Evolutionary conservation across 2,329 filamentous ascomycete species (phyloP), one percentile per base, ranked within the genome.

Genomic region (Colletotrichum lindemuthianum): DNA sequence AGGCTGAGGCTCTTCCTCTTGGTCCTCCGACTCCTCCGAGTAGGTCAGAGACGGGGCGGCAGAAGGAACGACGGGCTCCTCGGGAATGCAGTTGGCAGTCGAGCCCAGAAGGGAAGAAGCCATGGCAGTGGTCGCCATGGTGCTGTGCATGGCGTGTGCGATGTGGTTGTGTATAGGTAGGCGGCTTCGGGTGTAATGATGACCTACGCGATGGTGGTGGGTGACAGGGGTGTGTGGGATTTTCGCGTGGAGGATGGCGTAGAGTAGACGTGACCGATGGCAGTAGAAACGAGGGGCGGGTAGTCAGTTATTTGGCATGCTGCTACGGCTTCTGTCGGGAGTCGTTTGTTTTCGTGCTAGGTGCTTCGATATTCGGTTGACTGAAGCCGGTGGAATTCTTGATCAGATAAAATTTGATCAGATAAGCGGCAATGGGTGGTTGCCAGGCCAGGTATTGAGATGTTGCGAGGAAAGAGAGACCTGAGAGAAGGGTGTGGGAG

Each of bases 21-120:
- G 82, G 63, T 86, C 86, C 69, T 88, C 86, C 33, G 86, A 88
- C 68, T 88, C 84, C 68, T 85, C 86, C 12, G 87, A 89, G 70
- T 86, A 89, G 59, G 86, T 88, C 59, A 90, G 81, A 1, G 87
- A 89, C 1, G 88, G 87, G 1, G 85, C 86, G 51, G 83, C 77
- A 11, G 86, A 88, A 45, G 82, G 80, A 2, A 80, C 70, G 1
- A 71, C 69, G 59, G 80, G 78, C 68, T 84, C 82, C 66, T 81
- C 75, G 16, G 82, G 80, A 40, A 81, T 76, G 72, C 78, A 79
- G 69, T 78, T 76, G 56, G 76, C 69, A 39, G 76, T 72, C 34
- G 81, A 74, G 66, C 78, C 73, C 66, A 77, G 75, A 43, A 81
- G 73, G 65, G 78, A 72, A 67, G 79, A 78, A 63, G 80, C 77